Percentiles rank a stretch among this genome's conserved stretches.
Conservation (phyloP, 805 yeast species). For the Myxozyma mucilagina region DNA sequence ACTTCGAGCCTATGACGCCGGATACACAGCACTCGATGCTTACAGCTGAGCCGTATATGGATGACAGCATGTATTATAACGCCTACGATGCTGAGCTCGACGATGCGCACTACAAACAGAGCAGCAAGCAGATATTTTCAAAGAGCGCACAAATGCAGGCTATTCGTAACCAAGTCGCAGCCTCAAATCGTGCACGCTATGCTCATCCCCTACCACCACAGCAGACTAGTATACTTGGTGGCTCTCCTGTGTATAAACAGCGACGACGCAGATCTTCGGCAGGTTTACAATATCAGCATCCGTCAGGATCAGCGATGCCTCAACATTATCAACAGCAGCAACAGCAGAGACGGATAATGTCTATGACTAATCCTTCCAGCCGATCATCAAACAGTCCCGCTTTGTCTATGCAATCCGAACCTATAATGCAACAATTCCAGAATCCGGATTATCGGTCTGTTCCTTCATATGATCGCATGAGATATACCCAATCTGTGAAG, state of each 20-base stretch:
- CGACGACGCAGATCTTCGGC: slow-evolving; percentile 21
- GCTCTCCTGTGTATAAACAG: slow-evolving; percentile 28
- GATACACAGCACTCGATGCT: slow-evolving; percentile 27
- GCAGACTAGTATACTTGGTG: slow-evolving; percentile 7
- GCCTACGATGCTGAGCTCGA: background rate
- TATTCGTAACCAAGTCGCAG: background rate
- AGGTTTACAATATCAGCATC: background rate
- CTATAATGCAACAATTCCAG: background rate
- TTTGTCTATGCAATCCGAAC: background rate
- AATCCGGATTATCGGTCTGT: background rate
- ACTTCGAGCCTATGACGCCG: slow-evolving; percentile 30
- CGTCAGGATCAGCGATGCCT: background rate
- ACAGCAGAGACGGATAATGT: background rate
- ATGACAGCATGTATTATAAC: background rate
- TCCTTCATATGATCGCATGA: background rate
- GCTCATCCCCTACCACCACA: background rate
- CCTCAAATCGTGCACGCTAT: background rate
- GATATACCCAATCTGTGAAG: background rate
- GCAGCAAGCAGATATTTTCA: background rate
- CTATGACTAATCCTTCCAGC: background rate
- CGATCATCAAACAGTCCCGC: background rate
- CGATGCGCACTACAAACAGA: background rate
- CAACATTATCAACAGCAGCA: slow-evolving; percentile 3
- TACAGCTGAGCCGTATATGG: slow-evolving; percentile 6
- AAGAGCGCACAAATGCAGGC: background rate